phyloP scores from a whole-genome alignment of 2,329 filamentous ascomycete species.

The Laburnicola sp. region DNA sequence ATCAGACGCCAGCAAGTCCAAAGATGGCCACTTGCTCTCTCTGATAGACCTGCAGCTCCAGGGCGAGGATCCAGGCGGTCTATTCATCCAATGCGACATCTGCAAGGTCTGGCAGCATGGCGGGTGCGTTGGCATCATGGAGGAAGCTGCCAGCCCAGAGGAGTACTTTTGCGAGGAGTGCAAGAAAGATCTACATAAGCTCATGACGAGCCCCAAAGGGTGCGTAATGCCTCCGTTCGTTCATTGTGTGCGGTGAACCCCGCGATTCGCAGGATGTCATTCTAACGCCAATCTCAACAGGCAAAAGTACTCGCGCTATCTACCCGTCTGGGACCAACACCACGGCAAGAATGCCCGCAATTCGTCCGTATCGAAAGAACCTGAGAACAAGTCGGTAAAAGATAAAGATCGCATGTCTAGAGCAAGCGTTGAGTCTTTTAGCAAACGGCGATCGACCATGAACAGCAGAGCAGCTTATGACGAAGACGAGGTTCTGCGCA shows the following conservation, averaged over 20 bases:
- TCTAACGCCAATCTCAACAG: conserved; percentile 44
- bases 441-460: conserved; percentile 93
- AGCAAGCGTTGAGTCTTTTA: conserved; percentile 60
- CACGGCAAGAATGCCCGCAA: conserved; percentile 58
- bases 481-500: conserved; percentile 84
- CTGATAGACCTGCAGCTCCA: conserved; percentile 56
- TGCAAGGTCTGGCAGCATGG: conserved; percentile 99
- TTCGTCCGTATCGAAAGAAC: conserved; percentile 67
- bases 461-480: conserved; percentile 96
- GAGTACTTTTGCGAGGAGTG: conserved; percentile 99
- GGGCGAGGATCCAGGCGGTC: conserved; percentile 80
- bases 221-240: conserved; percentile 55
- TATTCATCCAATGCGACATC: conserved; percentile 97
- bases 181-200: conserved; percentile 85
- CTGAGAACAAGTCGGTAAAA: conserved; percentile 57
- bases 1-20: conserved; percentile 58
- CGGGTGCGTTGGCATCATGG: conserved; percentile 95
- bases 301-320: conserved; percentile 65
- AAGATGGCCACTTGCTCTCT: conserved; percentile 53
- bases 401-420: conserved; percentile 59
- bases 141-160: conserved; percentile 87
- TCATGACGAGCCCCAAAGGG: conserved; percentile 81
- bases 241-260: conserved; percentile 17
- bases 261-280: conserved; percentile 7
- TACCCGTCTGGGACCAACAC: conserved; percentile 61